Evolutionary conservation across 2,329 filamentous ascomycete species (phyloP), one percentile per base, ranked within the genome.

Genomic region (Talaromyces marneffei): DNA sequence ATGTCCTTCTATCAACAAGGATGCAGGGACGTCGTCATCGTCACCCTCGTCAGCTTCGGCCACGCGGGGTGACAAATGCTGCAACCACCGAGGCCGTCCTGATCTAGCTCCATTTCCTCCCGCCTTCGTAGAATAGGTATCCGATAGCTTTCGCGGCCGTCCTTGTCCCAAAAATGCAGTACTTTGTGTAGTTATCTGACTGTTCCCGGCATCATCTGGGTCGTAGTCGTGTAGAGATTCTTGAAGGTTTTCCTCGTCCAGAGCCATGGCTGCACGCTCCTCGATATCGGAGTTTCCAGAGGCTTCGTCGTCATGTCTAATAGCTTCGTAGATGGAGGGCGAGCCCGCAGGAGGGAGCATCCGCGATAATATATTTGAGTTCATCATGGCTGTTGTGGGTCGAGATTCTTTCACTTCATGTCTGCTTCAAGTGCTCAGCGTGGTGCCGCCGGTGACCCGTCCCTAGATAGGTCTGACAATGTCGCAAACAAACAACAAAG

Each of bases 21-120:
- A 88, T 59, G 81, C 81, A 2, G 86, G 86, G 2, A 88, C 85
- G 66, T 87, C 85, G 56, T 86, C 83, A 57, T 86, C 83, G 66
- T 87, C 83, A 37, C 82, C 79, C 54, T 85, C 82, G 44, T 80
- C 77, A n/a, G 74, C 66, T 50, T 78, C 74, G 52, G 74, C 67
- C 2, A 69, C 66, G n/a, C 67, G 67, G n/a, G 65, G 65, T n/a
- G 66, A 67, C 53, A 42, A 44, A 9, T 65, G 59, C 31, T 69
- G 70, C 64, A 69, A 73, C 70, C 71, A 74, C 39, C 68, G 68
- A 18, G 70, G 66, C 65, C 71, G 70, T 44, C 71, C 68, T 5
- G 62, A 59, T 62, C 69, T 74, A 62, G 66, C 68, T 57, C 64
- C 68, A 33, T 68, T 70, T 33, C 66, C 65, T 8, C 61, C 62